Base-by-base conservation (phyloP, 768 basidiomycete genomes). In the Termitomyces titanicus region DNA sequence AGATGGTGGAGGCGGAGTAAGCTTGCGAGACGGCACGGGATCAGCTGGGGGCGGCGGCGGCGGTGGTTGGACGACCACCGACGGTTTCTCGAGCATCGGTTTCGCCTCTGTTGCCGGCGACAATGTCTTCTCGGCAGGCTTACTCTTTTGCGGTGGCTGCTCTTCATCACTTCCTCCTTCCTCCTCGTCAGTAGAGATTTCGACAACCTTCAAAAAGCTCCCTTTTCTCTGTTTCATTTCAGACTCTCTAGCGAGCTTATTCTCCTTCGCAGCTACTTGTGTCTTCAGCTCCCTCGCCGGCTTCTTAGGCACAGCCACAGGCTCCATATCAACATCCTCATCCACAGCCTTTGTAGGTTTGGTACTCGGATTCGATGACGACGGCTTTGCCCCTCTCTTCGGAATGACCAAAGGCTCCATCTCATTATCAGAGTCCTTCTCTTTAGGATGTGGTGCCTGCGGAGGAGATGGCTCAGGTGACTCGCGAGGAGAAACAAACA, bases 101-200 rank as follows among this genome's bases (percentile, higher is more conserved):
- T 29, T 29, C 7, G 13, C 7, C 7, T 43, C 49, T 40, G 25
- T 2, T 40, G 15, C 37, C 24, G 18, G 3, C 8, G 18, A 40
- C 39, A 47, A 34, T 43, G 57, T 51, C 49, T 48, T 56, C 48
- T 63, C 54, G 12, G 22, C 38, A 17, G 35, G n/a, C 38, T 35
- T 13, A 13, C 20, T 46, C 20, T 43, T 29, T 50, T 55, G 54
- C 17, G 37, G 18, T n/a, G 56, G 57, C 7, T 39, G 56, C 34
- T 60, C 60, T 17, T 63, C 57, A n/a, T 59, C 53, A n/a, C 63
- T 58, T 11, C 58, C 56, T 10, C 60, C 64, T 25, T 64, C 66
- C n/a, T 73, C 72, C 33, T 75, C 74, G 37, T 75, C 74, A 8
- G 73, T 72, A 7, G 74, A 74, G 15, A 78, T 70, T 47, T 78